Base-by-base conservation (phyloP, 257 asterid species). In the Solanum dulcamara region DNA sequence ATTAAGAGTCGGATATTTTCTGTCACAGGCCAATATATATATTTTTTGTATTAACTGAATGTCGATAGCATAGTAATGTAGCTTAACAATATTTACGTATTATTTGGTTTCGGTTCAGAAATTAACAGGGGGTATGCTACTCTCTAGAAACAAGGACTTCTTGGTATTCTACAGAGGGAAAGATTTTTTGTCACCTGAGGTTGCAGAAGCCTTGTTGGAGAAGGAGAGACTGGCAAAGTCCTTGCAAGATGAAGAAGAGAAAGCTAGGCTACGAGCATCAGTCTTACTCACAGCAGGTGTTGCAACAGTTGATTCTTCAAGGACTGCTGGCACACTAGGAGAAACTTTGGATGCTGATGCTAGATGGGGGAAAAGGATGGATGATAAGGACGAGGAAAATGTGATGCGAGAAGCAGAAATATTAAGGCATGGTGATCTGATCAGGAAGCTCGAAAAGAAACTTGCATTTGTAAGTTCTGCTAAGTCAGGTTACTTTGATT, bases 221-320 rank as follows among this genome's bases (percentile, higher is more conserved):
- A 93, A 95, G 74, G 99, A 95, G 92, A 97, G 89, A 86, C 81
- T 92, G 90, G 98, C 98, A 1, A 97, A 90, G 75, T 12, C 92
- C 84, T 89, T 94, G 81, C 98, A 95, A 89, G 98, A 97, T 84
- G 97, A 94, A 88, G 99, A 97, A 92, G 99, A 97, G 88, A 92
- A 88, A 84, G 98, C 98, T 64, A 94, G 98, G 55, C 84, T 91
- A 79, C 90, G 93, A 89, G 92, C 96, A 57, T 91, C 94, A 50
- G 42, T 90, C 38, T 90, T 86, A 33, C 91, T 91, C 81, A 60
- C 89, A 17, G 87, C 89, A 79, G 88, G 84, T 83, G 70, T 46
- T 59, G 89, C 81, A 87, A 85, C 75, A 81, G 68, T 83, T 24
- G 88, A 88, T 48, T 93, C 88, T 89, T 87, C 90, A 85, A 87